These are phyloP conservation scores for Suillus subaureus DNA, from an alignment of 768 basidiomycete species.

Conservation along the genomic window DNA sequence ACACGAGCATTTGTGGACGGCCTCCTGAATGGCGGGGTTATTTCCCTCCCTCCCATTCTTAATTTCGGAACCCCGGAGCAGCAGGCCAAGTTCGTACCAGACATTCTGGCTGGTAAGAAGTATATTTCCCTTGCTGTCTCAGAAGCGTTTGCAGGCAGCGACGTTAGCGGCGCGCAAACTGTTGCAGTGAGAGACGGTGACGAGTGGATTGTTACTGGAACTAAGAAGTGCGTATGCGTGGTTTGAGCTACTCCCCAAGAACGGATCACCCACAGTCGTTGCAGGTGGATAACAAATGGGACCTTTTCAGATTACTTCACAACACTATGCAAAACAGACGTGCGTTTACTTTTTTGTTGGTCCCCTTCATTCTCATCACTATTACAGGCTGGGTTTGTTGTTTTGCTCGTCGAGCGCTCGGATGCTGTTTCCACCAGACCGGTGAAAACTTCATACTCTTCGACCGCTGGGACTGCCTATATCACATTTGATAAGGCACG, in stretches of 20 bases:
- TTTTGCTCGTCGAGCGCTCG: conserved; percentile 73
- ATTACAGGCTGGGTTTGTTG: conserved; percentile 66
- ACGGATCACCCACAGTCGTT: not conserved
- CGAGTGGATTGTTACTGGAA: conserved; percentile 87
- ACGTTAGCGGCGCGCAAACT: conserved; percentile 83
- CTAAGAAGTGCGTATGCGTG: conserved; percentile 72
- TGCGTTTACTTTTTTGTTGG: conserved; percentile 25
- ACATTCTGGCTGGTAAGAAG: conserved; percentile 77
- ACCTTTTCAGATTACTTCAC: conserved; percentile 86
- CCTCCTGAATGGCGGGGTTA: conserved; percentile 77
- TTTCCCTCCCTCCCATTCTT: conserved; percentile 86
- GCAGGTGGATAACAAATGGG: conserved; percentile 90
- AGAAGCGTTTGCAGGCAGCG: conserved; percentile 92
- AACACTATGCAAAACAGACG: conserved; percentile 73
- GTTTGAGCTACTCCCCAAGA: not conserved
- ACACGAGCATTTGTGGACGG: conserved; percentile 90
- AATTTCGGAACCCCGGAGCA: conserved; percentile 85
- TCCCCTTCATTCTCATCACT: not conserved
- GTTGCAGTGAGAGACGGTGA: conserved; percentile 85
- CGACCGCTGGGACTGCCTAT: conserved; percentile 88
- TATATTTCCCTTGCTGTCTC: conserved; percentile 89
- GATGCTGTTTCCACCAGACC: conserved; percentile 80
- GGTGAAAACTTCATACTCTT: conserved; percentile 92
- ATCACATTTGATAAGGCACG: conserved; percentile 81
- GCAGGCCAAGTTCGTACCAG: conserved; percentile 68